A percentile compares a stretch with the other conserved stretches of the same genome.
Evolutionary conservation across 23 red algal species (phyloP).

Genomic region (Chondrus crispus): DNA sequence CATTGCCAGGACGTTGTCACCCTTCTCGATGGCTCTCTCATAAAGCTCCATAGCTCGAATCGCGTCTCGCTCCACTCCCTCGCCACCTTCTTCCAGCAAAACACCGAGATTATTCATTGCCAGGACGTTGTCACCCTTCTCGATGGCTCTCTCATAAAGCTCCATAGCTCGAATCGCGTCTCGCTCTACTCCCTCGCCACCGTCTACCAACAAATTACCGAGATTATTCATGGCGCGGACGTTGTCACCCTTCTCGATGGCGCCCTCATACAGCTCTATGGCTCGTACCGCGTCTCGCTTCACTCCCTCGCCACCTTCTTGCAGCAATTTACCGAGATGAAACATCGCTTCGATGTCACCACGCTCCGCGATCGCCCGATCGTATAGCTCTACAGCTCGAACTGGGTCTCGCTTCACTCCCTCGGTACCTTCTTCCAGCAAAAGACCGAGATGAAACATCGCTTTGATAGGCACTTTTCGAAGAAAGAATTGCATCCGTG

Average conservation of each 20-base stretch:
- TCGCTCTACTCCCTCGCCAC: background rate
- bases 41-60: background rate
- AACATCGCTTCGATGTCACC: conserved; percentile 43
- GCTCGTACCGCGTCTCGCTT: background rate
- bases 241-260: background rate
- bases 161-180: conserved; percentile 12
- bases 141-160: conserved; percentile 49
- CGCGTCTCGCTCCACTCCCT: background rate
- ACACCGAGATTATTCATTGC: background rate
- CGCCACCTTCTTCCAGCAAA: conserved; percentile 33
- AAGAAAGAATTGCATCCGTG: too few relatives aligned
- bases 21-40: background rate
- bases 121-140: conserved; percentile 10
- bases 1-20: background rate
- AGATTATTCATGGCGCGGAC: conserved; percentile 47
- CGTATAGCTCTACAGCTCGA: conserved; percentile 25
- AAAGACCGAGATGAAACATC: too few relatives aligned
- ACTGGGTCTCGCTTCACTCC: conserved; percentile 17
- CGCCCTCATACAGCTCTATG: conserved; percentile 14
- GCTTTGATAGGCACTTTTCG: too few relatives aligned
- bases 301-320: background rate
- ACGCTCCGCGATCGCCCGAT: conserved; percentile 24
- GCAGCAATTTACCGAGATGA: conserved; percentile 6
- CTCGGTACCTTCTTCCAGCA: too few relatives aligned
- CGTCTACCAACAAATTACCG: conserved; percentile 43